These are phyloP conservation scores for Porpolomopsis calyptriformis DNA, from an alignment of 768 basidiomycete species.

Conservation along the genomic window DNA sequence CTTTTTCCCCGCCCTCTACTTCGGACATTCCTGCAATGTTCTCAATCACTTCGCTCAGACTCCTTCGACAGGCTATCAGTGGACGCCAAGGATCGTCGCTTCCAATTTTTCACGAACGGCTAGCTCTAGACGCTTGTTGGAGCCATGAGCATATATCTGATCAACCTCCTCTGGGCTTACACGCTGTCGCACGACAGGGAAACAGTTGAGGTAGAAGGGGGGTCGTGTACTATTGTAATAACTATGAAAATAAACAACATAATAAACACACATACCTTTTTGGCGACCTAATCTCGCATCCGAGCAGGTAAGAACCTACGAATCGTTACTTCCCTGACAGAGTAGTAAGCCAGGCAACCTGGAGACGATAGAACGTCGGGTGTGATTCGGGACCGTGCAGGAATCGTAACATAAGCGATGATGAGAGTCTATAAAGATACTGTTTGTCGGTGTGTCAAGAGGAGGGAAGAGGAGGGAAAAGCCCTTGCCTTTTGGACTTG, in stretches of 20 bases:
- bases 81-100: background rate
- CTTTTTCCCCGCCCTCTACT: constrained; percentile 5
- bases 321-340: constrained; percentile 74
- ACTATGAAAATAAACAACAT: no score
- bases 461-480: no score
- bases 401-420: constrained; percentile 87
- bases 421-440: constrained; percentile 61
- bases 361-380: constrained; percentile 51
- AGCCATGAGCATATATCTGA: no score
- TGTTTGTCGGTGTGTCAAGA: background rate
- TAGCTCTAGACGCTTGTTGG: no score
- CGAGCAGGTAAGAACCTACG: constrained; percentile 84
- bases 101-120: no score
- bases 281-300: constrained; percentile 68
- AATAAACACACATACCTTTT: background rate
- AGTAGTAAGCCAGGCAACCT: constrained; percentile 64
- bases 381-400: constrained; percentile 51
- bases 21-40: constrained; percentile 6
- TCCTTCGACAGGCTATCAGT: background rate
- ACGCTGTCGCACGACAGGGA: background rate
- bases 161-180: background rate
- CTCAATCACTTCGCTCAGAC: background rate
- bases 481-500: constrained; percentile 95
- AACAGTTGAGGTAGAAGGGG: no score
- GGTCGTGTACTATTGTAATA: no score